Percentiles rank a stretch among this genome's conserved stretches.
phyloP scores from a whole-genome alignment of 371 early-diverging fungal species.

The Syncephalis plumigaleata region DNA sequence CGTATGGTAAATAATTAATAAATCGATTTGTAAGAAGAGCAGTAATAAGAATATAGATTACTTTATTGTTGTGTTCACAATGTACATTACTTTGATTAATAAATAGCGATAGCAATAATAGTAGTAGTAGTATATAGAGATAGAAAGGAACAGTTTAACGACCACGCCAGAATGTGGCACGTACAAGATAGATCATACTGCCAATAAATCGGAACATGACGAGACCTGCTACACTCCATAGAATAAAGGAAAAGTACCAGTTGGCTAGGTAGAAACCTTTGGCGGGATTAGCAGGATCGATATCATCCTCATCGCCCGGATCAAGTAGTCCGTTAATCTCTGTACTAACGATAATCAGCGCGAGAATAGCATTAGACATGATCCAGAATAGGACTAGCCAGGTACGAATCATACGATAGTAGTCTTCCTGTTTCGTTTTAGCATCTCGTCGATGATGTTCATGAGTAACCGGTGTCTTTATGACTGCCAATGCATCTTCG shows the following conservation, averaged over 20 bases:
- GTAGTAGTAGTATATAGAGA: too few relatives aligned
- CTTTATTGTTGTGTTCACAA: too few relatives aligned
- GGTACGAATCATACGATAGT: conserved; percentile 80
- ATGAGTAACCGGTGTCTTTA: too few relatives aligned
- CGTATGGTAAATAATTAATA: too few relatives aligned
- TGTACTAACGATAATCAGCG: conserved; percentile 24
- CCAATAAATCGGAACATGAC: conserved; percentile 70
- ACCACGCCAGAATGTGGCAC: too few relatives aligned
- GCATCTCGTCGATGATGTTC: conserved; percentile 38
- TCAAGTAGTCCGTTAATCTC: conserved; percentile 5
- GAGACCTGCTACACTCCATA: conserved; percentile 76
- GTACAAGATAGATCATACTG: conserved; percentile 45
- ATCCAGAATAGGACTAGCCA: conserved; percentile 70
- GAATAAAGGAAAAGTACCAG: conserved; percentile 61
- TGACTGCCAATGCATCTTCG: conserved; percentile 13
- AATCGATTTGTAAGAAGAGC: too few relatives aligned
- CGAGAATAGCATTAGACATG: conserved; percentile 57
- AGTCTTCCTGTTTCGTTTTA: conserved; percentile 73
- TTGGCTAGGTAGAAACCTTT: background rate
- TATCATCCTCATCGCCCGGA: conserved; percentile 1
- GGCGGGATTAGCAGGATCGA: background rate
- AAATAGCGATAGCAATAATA: too few relatives aligned
- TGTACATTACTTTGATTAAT: too few relatives aligned
- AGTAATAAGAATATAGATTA: too few relatives aligned
- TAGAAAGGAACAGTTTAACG: too few relatives aligned